Evolutionary conservation across 2,329 filamentous ascomycete genomes (phyloP), one percentile per base, ranked within the genome.

Genomic region (Incumbomyces lentus): DNA sequence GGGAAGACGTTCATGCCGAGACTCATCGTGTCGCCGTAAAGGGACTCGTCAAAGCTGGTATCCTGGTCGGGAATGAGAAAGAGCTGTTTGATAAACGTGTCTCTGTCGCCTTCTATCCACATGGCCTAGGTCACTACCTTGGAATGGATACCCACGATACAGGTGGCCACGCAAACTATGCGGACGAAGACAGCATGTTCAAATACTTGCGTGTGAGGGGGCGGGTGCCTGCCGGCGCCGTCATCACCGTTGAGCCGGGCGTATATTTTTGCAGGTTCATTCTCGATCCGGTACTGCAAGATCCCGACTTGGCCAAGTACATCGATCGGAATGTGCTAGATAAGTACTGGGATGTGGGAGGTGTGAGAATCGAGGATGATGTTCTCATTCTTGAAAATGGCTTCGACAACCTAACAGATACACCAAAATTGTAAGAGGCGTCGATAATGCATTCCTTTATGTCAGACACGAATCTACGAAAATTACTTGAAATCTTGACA

Each of bases 191-290:
- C 62, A 71, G 77, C 31, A 79, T 95, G 74, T 96, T 95, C 68
- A 75, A 79, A 44, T 96, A 95, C 61, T 69, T 98, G 50, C 75
- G 92, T 37, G 81, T 94, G 33, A 73, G 92, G 44, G 82, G 85
- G 11, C 74, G 68, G 17, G 64, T 95, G 40, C 86, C 87, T 0
- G 82, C 80, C 0, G 83, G 84, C 6, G 82, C 82, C 41, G 86
- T 98, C 18, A 81, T 98, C 44, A 98, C 92, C 0, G 90, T 96
- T 33, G 92, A 98, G 70, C 92, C 92, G 11, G 92, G 92, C 40
- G 45, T 30, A 52, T 95, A 95, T 68, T 95, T 95, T 64, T 94
- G 86, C 66, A 76, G 79, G 16, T 95, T 89, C 61, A 93, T 93
- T 53, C 85, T 95, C 51, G 77, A 82, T 37, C 85, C 87, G 0